These are phyloP conservation scores for Phytophthora vignae DNA, from an alignment of 352 stramenopile genomes.

Conservation along the genomic window DNA sequence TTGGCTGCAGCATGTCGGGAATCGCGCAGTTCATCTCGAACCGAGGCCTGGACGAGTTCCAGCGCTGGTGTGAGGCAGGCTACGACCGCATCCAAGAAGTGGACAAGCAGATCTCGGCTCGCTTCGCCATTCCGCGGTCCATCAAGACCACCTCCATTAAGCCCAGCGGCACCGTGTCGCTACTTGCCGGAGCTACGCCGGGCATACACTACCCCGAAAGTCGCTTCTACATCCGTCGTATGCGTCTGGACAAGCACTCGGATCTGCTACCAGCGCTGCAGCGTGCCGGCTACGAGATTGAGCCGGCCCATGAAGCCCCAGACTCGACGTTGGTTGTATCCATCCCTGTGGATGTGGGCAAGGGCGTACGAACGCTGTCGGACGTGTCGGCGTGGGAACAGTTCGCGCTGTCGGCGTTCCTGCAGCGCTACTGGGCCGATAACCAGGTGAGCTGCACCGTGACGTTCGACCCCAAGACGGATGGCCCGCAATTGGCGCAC, in stretches of 20 bases:
- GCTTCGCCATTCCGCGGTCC: constrained; percentile 82
- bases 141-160: constrained; percentile 96
- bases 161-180: constrained; percentile 90
- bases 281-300: constrained; percentile 80
- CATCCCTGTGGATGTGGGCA: constrained; percentile 91
- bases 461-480: constrained; percentile 91
- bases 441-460: constrained; percentile 96
- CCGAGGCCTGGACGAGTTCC: constrained; percentile 81
- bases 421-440: constrained; percentile 95
- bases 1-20: constrained; percentile 93
- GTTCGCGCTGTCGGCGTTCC: constrained; percentile 90
- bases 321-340: constrained; percentile 89
- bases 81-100: constrained; percentile 83
- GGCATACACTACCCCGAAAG: constrained; percentile 95
- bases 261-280: constrained; percentile 81
- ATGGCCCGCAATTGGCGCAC: constrained; percentile 79
- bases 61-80: constrained; percentile 88
- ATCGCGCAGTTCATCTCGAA: constrained; percentile 93
- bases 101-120: constrained; percentile 74
- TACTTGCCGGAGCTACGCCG: constrained; percentile 92
- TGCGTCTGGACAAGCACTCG: constrained; percentile 87
- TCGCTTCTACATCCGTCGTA: constrained; percentile 92
- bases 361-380: constrained; percentile 83
- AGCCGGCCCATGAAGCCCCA: constrained; percentile 71
- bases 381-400: constrained; percentile 95